Evolutionary conservation across 2,329 filamentous ascomycete species (phyloP), one percentile per base, ranked within the genome.

Genomic region (Clarireedia sp.): DNA sequence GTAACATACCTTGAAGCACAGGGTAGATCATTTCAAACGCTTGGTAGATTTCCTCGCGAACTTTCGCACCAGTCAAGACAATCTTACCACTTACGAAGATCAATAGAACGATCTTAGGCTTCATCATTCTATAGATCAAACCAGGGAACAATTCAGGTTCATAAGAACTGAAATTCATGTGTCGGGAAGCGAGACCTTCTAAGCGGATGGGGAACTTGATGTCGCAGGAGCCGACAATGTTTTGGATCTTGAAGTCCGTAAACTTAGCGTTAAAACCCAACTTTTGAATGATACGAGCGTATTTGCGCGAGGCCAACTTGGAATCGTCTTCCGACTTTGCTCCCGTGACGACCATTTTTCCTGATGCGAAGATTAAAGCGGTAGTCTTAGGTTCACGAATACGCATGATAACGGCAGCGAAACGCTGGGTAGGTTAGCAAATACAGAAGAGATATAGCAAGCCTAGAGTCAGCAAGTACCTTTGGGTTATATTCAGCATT

Each of bases 91-190:
- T 94, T 68, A 97, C 92, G 77, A 97, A 97, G 73, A 99, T 96
- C 69, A 97, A 78, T 24, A 97, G 84, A 53, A 97, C 92, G 64
- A 97, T 96, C 84, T 97, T 97, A 19, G 94, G 94, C 80, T 97
- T 97, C 80, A 97, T 96, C 94, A 99, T 99, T 72, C 94, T 90
- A 76, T 99, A 99, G 75, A 99, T 99, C 51, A 99, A 85, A 83
- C 94, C 94, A 68, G 94, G 94, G 82, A 97, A 99, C 72, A 99
- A 74, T 71, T 99, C 94, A 64, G 94, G 94, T 74, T 99, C 94
- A 74, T 99, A 99, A 56, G 91, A 96, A 75, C 89, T 95, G 83
- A 97, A 99, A 77, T 96, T 96, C 80, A 97, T 92, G 81, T 99
- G 94, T 75, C 91, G 90, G 64, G 87, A 94, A 16, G 94, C 94